These are phyloP conservation scores for Lycium barbarum DNA, from an alignment of 257 asterid genomes.

Conservation along the genomic window DNA sequence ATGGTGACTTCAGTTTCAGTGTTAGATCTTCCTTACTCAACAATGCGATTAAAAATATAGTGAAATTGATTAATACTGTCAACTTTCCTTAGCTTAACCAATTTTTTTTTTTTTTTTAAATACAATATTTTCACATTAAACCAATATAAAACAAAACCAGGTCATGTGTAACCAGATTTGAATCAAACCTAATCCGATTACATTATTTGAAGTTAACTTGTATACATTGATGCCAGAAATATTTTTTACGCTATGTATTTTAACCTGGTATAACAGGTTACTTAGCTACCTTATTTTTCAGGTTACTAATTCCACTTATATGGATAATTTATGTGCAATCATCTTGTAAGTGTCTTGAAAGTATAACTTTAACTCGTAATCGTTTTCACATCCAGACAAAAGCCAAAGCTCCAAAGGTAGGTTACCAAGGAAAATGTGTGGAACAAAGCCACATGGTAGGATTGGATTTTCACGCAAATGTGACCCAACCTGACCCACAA, in stretches of 20 bases:
- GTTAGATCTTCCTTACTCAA: too few relatives aligned
- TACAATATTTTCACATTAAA: background rate
- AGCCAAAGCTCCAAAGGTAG: background rate
- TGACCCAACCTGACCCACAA: conserved; percentile 35
- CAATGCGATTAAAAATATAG: too few relatives aligned
- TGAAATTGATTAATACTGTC: background rate
- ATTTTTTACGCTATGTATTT: background rate
- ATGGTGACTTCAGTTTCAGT: too few relatives aligned
- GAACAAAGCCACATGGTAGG: conserved; percentile 39
- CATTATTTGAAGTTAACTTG: background rate
- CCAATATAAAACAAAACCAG: background rate
- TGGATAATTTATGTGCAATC: background rate
- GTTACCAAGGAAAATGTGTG: background rate
- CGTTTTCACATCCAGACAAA: background rate
- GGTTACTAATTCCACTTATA: background rate
- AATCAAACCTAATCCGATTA: background rate
- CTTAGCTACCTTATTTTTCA: background rate
- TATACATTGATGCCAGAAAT: too few relatives aligned
- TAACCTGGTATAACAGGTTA: background rate
- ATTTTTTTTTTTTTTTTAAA: too few relatives aligned
- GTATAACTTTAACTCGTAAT: background rate
- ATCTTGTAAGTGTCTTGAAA: too few relatives aligned
- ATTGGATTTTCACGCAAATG: conserved; percentile 32
- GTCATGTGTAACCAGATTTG: background rate
- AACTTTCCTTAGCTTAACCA: background rate